A percentile compares a stretch with the other conserved stretches of the same genome.
phyloP scores from a whole-genome alignment of 1,139 yeast genomes.

The Yamadazyma friedrichii region DNA sequence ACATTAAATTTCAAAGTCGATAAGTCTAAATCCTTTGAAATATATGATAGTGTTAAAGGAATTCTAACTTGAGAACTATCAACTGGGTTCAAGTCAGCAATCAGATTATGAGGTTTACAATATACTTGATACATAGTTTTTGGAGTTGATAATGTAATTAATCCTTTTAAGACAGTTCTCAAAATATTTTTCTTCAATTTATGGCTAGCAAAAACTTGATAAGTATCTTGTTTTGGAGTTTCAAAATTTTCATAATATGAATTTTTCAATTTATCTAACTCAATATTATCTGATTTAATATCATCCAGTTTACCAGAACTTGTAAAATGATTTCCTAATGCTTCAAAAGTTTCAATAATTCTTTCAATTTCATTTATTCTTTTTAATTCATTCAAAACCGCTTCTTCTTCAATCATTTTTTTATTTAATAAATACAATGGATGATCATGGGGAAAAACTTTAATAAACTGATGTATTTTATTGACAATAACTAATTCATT shows the following conservation, averaged over 20 bases:
- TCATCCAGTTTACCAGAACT: constrained; percentile 1
- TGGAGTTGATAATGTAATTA: constrained; percentile 34
- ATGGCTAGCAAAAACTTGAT: constrained; percentile 33
- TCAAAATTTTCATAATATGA: constrained; percentile 26
- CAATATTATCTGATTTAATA: constrained; percentile 12
- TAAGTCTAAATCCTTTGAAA: constrained; percentile 10
- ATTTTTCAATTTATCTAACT: constrained; percentile 31
- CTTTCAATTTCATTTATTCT: constrained; percentile 28
- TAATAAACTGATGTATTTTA: constrained; percentile 30
- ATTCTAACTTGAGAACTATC: constrained; percentile 19
- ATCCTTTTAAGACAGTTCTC: constrained; percentile 30
- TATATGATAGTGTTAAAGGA: constrained; percentile 29
- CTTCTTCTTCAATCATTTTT: constrained; percentile 34
- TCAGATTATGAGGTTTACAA: constrained; percentile 8
- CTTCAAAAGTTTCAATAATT: constrained; percentile 24
- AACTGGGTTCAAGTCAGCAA: constrained; percentile 10
- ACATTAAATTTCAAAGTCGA: constrained; percentile 20
- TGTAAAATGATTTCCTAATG: constrained; percentile 11
- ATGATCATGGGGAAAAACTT: constrained; percentile 25
- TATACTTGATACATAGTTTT: constrained; percentile 23
- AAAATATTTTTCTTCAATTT: constrained; percentile 34
- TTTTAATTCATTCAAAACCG: constrained; percentile 26
- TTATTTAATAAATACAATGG: constrained; percentile 28
- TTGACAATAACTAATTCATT: constrained; percentile 40
- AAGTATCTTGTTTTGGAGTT: constrained; percentile 14